Base-by-base conservation (phyloP, 169 alveolate genomes). In the Hammondia hammondi region DNA sequence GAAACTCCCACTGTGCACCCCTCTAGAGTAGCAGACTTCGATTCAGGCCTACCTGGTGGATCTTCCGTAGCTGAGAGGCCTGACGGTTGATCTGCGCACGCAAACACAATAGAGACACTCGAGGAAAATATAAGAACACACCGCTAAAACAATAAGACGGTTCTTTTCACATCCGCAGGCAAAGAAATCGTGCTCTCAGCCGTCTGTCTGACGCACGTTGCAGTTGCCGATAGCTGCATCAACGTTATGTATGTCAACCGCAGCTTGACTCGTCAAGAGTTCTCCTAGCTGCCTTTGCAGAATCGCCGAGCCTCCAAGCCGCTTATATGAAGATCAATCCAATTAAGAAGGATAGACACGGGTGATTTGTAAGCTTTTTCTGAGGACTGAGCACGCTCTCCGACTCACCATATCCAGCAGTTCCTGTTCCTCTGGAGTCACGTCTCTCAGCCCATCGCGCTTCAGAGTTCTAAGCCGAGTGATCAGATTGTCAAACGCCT, bases 51-150 rank as follows among this genome's bases (percentile, higher is more conserved):
- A 82, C 90, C 70, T 21, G 37, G 71, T 82, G 90, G 43, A 82
- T 82, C 71, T 82, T 39, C 10, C 70, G 57, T 29, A 82, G 90
- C 90, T 82, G 90, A 24, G 4, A 9, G 4, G 90, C 90, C 90
- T 82, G 90, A 32, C 43, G 32, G 70, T 82, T 82, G 29, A 82
- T 82, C 90, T 82, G 90, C 57, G 39, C 35, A 4, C 32, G 32
- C 77, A 67, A 17, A 2, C 77, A 17, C 32, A 17, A 67, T 0
- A 7, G 0, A 67, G 35, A 27, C 77, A 67, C 32, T 17, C 10
- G 24, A 17, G 32, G 77, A 67, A 67, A 67, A 29, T 29, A 27
- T 4, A 3, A 32, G 27, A 17, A 29, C 77, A 52, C 10, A 27
- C 5, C 77, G 77, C n/a, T 19, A 67, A 32, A 21, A 67, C 9